Evolutionary conservation across 305 asterid species (phyloP).

Genomic region (Ilex paraguariensis): DNA sequence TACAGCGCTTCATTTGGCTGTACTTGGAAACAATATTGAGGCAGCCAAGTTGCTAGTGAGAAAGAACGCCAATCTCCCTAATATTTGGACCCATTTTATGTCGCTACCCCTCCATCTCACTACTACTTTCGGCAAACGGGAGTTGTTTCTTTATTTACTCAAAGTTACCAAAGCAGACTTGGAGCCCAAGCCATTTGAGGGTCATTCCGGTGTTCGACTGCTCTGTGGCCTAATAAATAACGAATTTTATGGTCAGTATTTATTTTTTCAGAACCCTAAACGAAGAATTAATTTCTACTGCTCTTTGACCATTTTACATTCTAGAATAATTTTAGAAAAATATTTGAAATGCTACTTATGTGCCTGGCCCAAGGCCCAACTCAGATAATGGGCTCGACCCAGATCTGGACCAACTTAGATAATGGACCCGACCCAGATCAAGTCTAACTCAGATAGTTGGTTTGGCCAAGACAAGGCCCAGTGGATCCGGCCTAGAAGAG

Average conservation of each 20-base stretch:
- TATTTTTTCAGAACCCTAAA: too few relatives aligned
- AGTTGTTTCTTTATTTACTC: background rate
- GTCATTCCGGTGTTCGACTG: background rate
- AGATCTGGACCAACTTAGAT: too few relatives aligned
- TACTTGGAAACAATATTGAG: background rate
- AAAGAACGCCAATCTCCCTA: background rate
- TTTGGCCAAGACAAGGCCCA: too few relatives aligned
- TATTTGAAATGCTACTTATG: too few relatives aligned
- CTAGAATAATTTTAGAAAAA: too few relatives aligned
- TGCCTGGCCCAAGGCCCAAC: too few relatives aligned
- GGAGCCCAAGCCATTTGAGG: background rate
- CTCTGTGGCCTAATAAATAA: background rate
- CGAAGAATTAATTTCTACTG: too few relatives aligned
- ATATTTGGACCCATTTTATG: background rate
- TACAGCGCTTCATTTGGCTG: slow-evolving; percentile 1
- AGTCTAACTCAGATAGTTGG: too few relatives aligned
- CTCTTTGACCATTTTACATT: too few relatives aligned
- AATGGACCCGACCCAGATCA: too few relatives aligned
- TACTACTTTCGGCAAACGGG: background rate
- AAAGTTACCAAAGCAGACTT: background rate
- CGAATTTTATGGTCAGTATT: slow-evolving; percentile 1
- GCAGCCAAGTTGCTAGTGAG: slow-evolving; percentile 2
- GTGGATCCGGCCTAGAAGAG: too few relatives aligned
- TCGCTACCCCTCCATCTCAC: slow-evolving; percentile 2
- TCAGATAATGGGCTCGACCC: too few relatives aligned